Conservation (phyloP, 2,329 filamentous ascomycete genomes). For the Orbilia oligospora region DNA sequence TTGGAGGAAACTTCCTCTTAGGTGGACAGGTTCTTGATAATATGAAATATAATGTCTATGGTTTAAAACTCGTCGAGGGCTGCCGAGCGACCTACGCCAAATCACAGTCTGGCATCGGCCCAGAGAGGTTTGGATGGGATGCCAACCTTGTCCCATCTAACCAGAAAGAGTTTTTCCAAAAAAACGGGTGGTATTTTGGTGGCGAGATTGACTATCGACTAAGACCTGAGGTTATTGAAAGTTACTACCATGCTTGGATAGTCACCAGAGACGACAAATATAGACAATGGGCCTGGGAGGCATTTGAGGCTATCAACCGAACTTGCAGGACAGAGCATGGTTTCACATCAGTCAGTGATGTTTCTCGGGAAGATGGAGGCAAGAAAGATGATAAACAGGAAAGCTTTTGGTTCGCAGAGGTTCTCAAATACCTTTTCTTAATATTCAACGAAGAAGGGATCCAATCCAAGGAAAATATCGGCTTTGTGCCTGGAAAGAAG, state of each 20-base stretch:
- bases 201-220: slow-evolving; percentile 75
- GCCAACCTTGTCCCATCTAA: slow-evolving; percentile 69
- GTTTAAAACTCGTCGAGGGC: slow-evolving; percentile 77
- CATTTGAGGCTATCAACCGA: slow-evolving; percentile 78
- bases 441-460: slow-evolving; percentile 68
- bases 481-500: slow-evolving; percentile 66
- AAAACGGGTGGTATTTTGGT: slow-evolving; percentile 79
- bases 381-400: slow-evolving; percentile 80
- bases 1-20: slow-evolving; percentile 87
- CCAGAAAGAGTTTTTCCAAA: slow-evolving; percentile 75
- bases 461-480: slow-evolving; percentile 53
- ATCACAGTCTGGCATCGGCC: slow-evolving; percentile 81
- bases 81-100: slow-evolving; percentile 80
- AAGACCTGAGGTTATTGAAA: slow-evolving; percentile 85
- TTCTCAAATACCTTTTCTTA: slow-evolving; percentile 86
- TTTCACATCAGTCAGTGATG: slow-evolving; percentile 76
- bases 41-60: slow-evolving; percentile 79
- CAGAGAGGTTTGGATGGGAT: slow-evolving; percentile 78
- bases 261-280: slow-evolving; percentile 81
- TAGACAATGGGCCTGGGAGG: slow-evolving; percentile 86
- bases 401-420: slow-evolving; percentile 89
- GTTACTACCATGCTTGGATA: slow-evolving; percentile 87
- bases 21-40: slow-evolving; percentile 78
- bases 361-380: slow-evolving; percentile 76
- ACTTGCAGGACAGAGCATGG: slow-evolving; percentile 77